phyloP scores from a whole-genome alignment of 1,284 basidiomycete genomes.

The Malassezia psittaci region DNA sequence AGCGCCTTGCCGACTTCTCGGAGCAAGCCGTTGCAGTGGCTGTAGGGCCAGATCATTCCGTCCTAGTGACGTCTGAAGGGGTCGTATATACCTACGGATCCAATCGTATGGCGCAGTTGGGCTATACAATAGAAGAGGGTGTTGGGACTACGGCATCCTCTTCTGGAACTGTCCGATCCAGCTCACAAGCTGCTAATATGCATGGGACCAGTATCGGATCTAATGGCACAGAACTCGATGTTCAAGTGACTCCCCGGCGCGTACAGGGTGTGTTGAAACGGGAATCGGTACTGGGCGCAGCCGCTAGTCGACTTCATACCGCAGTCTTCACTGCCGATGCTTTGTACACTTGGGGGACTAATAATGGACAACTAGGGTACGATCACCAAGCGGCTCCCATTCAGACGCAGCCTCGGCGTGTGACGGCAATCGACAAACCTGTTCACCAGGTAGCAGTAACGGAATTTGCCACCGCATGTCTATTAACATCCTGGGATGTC shows the following conservation, averaged over 20 bases:
- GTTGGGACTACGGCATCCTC: constrained; percentile 25
- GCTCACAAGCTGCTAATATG: constrained; percentile 49
- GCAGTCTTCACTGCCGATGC: constrained; percentile 74
- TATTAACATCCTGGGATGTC: constrained; percentile 66
- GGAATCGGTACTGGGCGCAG: constrained; percentile 68
- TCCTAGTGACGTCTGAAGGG: constrained; percentile 68
- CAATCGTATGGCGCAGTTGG: constrained; percentile 63
- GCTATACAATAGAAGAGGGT: constrained; percentile 66
- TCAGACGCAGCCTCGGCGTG: constrained; percentile 70
- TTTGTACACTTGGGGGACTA: constrained; percentile 94
- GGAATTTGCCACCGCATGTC: constrained; percentile 70
- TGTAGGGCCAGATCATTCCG: constrained; percentile 84
- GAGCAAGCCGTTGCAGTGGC: constrained; percentile 57
- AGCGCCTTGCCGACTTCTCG: constrained; percentile 57
- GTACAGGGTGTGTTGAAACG: constrained; percentile 70
- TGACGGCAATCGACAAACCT: constrained; percentile 53
- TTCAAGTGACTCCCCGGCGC: constrained; percentile 67
- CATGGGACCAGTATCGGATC: constrained; percentile 15
- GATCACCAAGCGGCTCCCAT: constrained; percentile 58
- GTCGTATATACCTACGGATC: constrained; percentile 83
- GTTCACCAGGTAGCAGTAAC: constrained; percentile 47
- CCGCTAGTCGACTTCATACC: constrained; percentile 75
- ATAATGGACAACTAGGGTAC: constrained; percentile 77
- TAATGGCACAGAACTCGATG: constrained; percentile 38
- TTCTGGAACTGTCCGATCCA: constrained; percentile 19